A percentile compares a stretch with the other conserved stretches of the same genome.
These are phyloP conservation scores for Funneliformis caledonium DNA, from an alignment of 371 early-diverging fungal genomes.

Conservation along the genomic window DNA sequence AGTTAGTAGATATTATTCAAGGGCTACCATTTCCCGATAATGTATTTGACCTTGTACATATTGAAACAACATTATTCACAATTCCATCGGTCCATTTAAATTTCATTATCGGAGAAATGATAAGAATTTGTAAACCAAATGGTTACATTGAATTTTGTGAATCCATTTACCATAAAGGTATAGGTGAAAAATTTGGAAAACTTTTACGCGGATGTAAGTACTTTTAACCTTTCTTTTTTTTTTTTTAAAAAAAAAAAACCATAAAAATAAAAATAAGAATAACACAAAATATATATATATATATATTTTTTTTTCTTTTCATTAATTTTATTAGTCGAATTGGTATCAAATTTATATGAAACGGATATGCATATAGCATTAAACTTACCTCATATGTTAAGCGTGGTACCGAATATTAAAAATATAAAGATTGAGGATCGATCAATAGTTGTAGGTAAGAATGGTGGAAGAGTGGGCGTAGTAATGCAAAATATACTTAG, in stretches of 20 bases:
- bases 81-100: not conserved
- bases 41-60: not conserved
- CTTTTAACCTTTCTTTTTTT: no score
- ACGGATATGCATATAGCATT: not conserved
- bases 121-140: not conserved
- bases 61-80: not conserved
- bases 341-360: not conserved
- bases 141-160: not conserved
- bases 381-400: not conserved
- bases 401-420: not conserved
- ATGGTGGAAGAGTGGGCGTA: not conserved
- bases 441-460: not conserved
- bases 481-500: not conserved
- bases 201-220: not conserved
- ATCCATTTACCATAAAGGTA: not conserved
- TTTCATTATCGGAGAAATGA: not conserved
- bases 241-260: no score
- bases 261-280: no score
- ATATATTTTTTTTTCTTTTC: no score
- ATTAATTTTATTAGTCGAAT: not conserved
- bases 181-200: not conserved
- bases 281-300: no score
- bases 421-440: no score
- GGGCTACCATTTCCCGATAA: not conserved
- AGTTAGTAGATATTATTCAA: not conserved